Percentiles rank a stretch among this genome's conserved stretches.
phyloP scores from a whole-genome alignment of 805 yeast species.

The Saturnispora galanensis region DNA sequence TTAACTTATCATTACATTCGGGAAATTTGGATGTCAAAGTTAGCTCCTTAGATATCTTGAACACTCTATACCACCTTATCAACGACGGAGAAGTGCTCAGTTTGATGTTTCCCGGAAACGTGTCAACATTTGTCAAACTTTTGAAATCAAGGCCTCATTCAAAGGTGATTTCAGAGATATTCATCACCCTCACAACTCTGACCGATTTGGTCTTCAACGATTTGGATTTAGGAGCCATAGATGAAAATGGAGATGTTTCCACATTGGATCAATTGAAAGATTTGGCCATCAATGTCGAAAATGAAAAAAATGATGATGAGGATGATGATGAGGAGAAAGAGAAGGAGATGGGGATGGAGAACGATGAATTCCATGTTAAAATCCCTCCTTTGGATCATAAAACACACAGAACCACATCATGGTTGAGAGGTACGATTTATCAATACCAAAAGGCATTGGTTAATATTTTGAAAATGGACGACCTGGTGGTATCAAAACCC shows the following conservation, averaged over 20 bases:
- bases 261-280: conserved; percentile 14
- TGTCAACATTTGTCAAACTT: conserved; percentile 35
- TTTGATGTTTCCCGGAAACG: conserved; percentile 41
- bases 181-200: conserved; percentile 26
- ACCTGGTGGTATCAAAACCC: conserved; percentile 15
- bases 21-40: conserved; percentile 23
- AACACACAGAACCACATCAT: conserved; percentile 34
- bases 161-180: conserved; percentile 24
- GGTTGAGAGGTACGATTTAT: conserved; percentile 45
- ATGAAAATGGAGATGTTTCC: conserved; percentile 1
- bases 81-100: conserved; percentile 42
- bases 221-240: conserved; percentile 23
- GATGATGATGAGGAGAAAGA: too few species aligned
- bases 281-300: not conserved
- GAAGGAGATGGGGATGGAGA: too few species aligned
- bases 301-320: not conserved
- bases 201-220: conserved; percentile 34
- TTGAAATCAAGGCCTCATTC: conserved; percentile 29
- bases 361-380: conserved; percentile 12
- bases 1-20: conserved; percentile 28
- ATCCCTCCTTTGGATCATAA: not conserved
- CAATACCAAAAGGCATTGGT: conserved; percentile 41
- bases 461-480: conserved; percentile 21
- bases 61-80: conserved; percentile 26
- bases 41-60: conserved; percentile 27